Percentiles rank a stretch among this genome's conserved stretches.
phyloP scores from a whole-genome alignment of 2,329 filamentous ascomycete species.

The Clarireedia homoeocarpa region DNA sequence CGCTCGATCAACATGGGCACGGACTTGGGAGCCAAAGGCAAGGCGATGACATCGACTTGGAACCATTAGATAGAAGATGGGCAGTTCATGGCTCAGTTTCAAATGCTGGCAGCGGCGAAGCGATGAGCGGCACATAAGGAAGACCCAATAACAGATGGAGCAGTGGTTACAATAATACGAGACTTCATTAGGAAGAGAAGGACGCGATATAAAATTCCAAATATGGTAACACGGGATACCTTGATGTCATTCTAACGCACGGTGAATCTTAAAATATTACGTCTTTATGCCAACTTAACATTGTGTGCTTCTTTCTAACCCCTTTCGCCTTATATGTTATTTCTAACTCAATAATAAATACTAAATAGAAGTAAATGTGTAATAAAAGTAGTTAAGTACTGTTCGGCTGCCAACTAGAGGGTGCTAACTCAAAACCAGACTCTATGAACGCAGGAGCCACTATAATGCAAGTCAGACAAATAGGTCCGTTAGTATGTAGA shows the following conservation, averaged over 20 bases:
- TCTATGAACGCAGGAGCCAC: background rate
- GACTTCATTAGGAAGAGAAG: background rate
- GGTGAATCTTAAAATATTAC: background rate
- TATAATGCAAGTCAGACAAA: background rate
- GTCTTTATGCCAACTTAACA: background rate
- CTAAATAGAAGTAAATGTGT: background rate
- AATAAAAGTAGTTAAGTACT: background rate
- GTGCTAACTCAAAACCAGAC: background rate
- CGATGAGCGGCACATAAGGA: background rate
- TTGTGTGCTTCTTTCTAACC: background rate
- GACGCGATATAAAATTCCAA: background rate
- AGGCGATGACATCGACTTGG: background rate
- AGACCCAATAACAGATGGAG: background rate
- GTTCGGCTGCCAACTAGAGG: background rate
- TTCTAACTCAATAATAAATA: background rate
- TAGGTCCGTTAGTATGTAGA: background rate
- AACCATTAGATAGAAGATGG: background rate
- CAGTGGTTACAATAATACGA: background rate
- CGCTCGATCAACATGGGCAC: background rate
- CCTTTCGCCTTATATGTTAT: no score
- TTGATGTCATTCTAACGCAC: background rate
- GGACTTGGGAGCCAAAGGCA: background rate
- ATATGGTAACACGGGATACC: background rate
- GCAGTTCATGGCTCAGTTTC: background rate
- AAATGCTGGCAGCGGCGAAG: background rate